These are phyloP conservation scores for Globisporangium radiosum DNA, from an alignment of 352 stramenopile genomes.

Conservation along the genomic window DNA sequence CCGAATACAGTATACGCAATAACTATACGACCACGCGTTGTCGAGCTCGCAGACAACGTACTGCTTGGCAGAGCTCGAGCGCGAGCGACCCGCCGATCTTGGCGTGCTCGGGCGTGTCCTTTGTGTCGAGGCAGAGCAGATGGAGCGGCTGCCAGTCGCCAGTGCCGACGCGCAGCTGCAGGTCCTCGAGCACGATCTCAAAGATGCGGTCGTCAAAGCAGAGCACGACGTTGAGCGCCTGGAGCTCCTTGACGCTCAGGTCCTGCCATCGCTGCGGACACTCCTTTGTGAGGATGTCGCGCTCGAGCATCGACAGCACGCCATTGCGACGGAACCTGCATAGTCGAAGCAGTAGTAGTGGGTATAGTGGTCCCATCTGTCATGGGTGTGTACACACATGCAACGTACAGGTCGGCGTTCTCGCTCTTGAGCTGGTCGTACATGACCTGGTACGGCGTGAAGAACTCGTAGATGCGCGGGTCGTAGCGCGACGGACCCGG, in stretches of 20 bases:
- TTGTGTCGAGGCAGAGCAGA: conserved; percentile 84
- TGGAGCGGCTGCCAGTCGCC: conserved; percentile 63
- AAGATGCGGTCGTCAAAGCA: conserved; percentile 90
- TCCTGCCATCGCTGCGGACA: conserved; percentile 85
- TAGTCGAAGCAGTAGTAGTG: neutral
- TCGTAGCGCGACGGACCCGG: conserved; percentile 67
- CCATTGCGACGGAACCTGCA: conserved; percentile 74
- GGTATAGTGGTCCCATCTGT: too few relatives aligned
- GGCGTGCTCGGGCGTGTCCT: conserved; percentile 81
- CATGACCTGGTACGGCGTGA: conserved; percentile 84
- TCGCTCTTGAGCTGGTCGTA: conserved; percentile 77
- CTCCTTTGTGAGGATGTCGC: conserved; percentile 83
- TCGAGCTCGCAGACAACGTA: conserved; percentile 11
- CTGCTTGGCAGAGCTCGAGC: conserved; percentile 67
- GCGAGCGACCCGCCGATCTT: conserved; percentile 77
- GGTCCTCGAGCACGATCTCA: conserved; percentile 79
- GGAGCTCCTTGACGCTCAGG: conserved; percentile 59
- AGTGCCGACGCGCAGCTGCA: conserved; percentile 50
- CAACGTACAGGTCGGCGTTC: conserved; percentile 54
- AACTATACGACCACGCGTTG: too few relatives aligned
- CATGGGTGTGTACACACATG: neutral
- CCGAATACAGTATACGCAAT: too few relatives aligned
- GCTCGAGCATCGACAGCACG: conserved; percentile 83
- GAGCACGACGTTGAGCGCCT: conserved; percentile 78
- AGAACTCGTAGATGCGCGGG: conserved; percentile 84